A percentile compares a stretch with the other conserved stretches of the same genome.
Conservation (phyloP, 805 yeast genomes). For the Candida maltosa region DNA sequence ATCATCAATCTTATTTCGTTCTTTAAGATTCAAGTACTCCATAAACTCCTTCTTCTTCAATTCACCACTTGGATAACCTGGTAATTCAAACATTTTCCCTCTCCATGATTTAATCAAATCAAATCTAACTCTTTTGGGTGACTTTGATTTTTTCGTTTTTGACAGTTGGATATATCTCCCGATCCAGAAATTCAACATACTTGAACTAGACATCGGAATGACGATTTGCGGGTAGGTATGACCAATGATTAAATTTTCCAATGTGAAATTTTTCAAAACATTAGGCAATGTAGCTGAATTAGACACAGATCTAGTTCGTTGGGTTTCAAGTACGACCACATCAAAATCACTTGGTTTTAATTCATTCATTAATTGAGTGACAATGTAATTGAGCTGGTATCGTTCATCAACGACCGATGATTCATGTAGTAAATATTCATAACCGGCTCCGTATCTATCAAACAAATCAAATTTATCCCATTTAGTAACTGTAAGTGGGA, state of each 20-base stretch:
- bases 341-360: conserved; percentile 12
- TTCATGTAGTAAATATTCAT: conserved; percentile 7
- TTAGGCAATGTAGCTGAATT: conserved; percentile 35
- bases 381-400: conserved; percentile 19
- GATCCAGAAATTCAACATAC: conserved; percentile 38
- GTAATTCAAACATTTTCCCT: conserved; percentile 3
- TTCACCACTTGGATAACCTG: conserved; percentile 7
- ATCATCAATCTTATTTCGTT: conserved; percentile 32
- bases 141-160: conserved; percentile 11
- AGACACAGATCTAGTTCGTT: conserved; percentile 34
- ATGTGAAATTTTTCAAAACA: conserved; percentile 33
- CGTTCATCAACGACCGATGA: conserved; percentile 21
- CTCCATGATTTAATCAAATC: conserved; percentile 11
- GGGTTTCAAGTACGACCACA: conserved; percentile 34
- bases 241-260: conserved; percentile 32
- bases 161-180: conserved; percentile 32
- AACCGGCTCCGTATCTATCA: conserved; percentile 9
- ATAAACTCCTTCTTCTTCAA: conserved; percentile 4
- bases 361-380: conserved; percentile 1
- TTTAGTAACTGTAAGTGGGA: conserved; percentile 8
- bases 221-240: conserved; percentile 14
- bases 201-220: conserved; percentile 32
- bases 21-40: conserved; percentile 5
- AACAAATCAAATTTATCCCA: conserved; percentile 29
- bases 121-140: conserved; percentile 5